phyloP scores from a whole-genome alignment of 129 eudicot species.

The Flaveria linearis region DNA sequence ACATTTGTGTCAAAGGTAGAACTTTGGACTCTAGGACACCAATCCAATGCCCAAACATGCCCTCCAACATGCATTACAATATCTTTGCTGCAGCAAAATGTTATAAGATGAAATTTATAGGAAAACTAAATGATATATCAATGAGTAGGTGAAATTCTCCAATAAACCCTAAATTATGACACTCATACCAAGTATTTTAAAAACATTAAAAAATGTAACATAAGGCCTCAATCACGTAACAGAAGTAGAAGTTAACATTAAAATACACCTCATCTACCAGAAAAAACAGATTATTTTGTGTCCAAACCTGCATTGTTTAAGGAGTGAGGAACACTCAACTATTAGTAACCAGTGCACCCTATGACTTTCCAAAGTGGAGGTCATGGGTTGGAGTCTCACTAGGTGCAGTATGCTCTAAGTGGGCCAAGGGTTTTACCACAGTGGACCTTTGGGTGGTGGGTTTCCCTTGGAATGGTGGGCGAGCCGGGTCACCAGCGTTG shows the following conservation, averaged over 20 bases:
- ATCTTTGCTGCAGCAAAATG: conserved; percentile 67
- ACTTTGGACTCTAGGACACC: conserved; percentile 70
- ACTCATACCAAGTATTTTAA: not conserved
- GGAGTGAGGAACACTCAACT: not conserved
- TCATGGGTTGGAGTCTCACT: too few relatives aligned
- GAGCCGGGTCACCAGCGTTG: too few relatives aligned
- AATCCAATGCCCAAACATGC: conserved; percentile 80
- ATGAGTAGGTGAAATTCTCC: not conserved
- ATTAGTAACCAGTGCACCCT: not conserved
- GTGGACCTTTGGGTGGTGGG: too few relatives aligned
- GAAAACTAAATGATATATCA: not conserved
- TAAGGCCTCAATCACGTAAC: conserved; percentile 36
- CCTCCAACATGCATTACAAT: conserved; percentile 85
- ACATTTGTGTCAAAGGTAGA: conserved; percentile 37
- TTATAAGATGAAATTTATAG: conserved; percentile 31
- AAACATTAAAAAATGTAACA: not conserved
- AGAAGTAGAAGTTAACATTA: not conserved
- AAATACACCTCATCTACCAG: not conserved
- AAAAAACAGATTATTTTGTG: not conserved
- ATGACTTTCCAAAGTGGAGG: too few relatives aligned
- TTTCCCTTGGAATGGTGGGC: too few relatives aligned
- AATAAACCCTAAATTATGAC: not conserved
- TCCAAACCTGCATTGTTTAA: too few relatives aligned
- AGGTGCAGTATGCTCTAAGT: too few relatives aligned
- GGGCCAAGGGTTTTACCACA: too few relatives aligned